A percentile compares a stretch with the other conserved stretches of the same genome.
phyloP scores from a whole-genome alignment of 176 grass and related monocot genomes.

The Avena insularis region DNA sequence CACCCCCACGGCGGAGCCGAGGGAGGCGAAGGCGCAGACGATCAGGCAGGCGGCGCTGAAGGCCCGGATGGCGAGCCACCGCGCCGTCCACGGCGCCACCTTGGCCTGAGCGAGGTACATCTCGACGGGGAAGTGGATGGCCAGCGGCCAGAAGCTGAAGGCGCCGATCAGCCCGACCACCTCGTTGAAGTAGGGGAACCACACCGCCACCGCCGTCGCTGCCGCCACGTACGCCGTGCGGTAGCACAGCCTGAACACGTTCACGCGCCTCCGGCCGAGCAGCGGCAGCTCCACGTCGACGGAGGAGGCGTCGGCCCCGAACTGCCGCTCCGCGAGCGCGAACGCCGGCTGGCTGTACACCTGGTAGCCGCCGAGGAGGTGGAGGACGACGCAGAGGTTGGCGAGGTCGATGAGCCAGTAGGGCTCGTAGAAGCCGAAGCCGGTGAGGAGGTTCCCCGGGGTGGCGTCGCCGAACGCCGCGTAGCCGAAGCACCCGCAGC shows the following conservation, averaged over 20 bases:
- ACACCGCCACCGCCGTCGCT: slow-evolving; percentile 70
- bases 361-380: slow-evolving; percentile 86
- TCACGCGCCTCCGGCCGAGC: slow-evolving; percentile 29
- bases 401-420: slow-evolving; percentile 89
- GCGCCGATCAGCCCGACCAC: slow-evolving; percentile 73
- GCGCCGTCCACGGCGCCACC: slow-evolving; percentile 51
- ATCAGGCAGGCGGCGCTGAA: slow-evolving; percentile 61
- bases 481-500: slow-evolving; percentile 87
- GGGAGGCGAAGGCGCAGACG: slow-evolving; percentile 55
- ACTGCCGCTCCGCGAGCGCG: slow-evolving; percentile 45
- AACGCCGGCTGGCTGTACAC: slow-evolving; percentile 73
- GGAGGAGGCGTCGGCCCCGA: background rate
- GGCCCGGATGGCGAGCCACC: slow-evolving; percentile 56
- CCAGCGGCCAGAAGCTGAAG: slow-evolving; percentile 75
- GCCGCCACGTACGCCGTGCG: slow-evolving; percentile 61
- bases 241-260: slow-evolving; percentile 61
- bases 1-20: slow-evolving; percentile 74
- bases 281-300: slow-evolving; percentile 48
- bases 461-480: slow-evolving; percentile 84
- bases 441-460: slow-evolving; percentile 87
- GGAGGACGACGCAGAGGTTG: slow-evolving; percentile 66
- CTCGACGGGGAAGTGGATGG: slow-evolving; percentile 78
- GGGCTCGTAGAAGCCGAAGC: slow-evolving; percentile 92
- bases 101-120: slow-evolving; percentile 80
- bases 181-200: slow-evolving; percentile 86